Evolutionary conservation across 2,329 filamentous ascomycete genomes (phyloP), one percentile per base, ranked within the genome.

Genomic region (Epichloe gansuensis): DNA sequence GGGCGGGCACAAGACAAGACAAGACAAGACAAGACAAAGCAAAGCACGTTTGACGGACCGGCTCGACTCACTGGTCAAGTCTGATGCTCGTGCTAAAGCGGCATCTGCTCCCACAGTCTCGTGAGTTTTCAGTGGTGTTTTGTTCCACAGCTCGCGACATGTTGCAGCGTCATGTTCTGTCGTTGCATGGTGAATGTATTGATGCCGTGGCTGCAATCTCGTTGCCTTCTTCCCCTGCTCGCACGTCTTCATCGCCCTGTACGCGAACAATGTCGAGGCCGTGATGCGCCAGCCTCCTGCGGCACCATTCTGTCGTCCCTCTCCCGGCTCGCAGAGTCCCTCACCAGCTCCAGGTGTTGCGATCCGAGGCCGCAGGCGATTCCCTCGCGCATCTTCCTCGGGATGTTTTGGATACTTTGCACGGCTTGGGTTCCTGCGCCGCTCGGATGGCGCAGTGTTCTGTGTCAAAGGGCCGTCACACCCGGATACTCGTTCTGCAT

Each of bases 241-340:
- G 7, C 47, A 15, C 2, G 2, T 8, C 0, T 31, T 63, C 64
- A 70, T 65, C 13, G 63, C 61, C 8, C 57, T 58, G 52, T 69
- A 70, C 1, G 67, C 63, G 48, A 61, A 57, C 42, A 69, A 54
- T 44, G 56, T 59, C 2, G 62, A 60, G n/a, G 59, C 52, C 5
- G 62, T 59, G 37, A 65, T 45, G 38, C 44, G 54, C 60, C 59
- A 60, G 55, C 42, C 51, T 57, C 23, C 51, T 46, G 52, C 23
- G 7, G 43, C 43, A 4, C 52, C 45, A 2, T 47, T 28, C 7
- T 55, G 56, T n/a, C 52, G 39, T 23, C 46, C 35, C 9, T 13
- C 25, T 2, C 4, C 34, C 7, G 23, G 25, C 12, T 28, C 25
- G 17, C 28, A 21, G 39, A n/a, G 2, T 25, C 9, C 8, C 15